phyloP scores from a whole-genome alignment of 1,284 basidiomycete genomes.

The Fomitopsis schrenkii region DNA sequence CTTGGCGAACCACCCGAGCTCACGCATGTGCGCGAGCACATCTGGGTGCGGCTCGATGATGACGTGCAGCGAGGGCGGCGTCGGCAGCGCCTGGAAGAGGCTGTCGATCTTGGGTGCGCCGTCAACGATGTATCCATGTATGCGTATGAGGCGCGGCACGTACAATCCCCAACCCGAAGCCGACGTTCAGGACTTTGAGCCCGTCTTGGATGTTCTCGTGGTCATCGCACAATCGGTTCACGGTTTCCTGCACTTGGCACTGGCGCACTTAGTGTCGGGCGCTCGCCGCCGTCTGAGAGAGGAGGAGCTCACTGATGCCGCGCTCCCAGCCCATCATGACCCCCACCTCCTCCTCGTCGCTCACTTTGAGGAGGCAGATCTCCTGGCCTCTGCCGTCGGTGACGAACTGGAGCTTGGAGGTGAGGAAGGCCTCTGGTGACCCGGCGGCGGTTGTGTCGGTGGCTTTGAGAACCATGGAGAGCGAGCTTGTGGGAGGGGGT shows the following conservation, averaged over 20 bases:
- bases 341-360: constrained; percentile 68
- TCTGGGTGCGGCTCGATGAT: constrained; percentile 97
- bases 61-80: constrained; percentile 70
- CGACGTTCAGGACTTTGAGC: constrained; percentile 83
- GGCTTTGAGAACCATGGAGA: constrained; percentile 48
- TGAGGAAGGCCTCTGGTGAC: constrained; percentile 75
- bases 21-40: constrained; percentile 77
- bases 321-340: constrained; percentile 98
- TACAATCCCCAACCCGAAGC: constrained; percentile 94
- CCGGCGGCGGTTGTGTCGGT: constrained; percentile 67
- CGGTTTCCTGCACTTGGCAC: constrained; percentile 63
- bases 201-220: constrained; percentile 46
- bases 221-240: constrained; percentile 48
- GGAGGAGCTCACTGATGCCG: constrained; percentile 57
- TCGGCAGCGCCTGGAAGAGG: constrained; percentile 69
- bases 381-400: constrained; percentile 77
- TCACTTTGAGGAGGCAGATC: constrained; percentile 72
- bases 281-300: neutral
- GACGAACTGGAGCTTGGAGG: constrained; percentile 68
- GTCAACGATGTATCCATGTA: neutral
- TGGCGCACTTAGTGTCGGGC: constrained; percentile 21
- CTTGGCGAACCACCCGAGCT: constrained; percentile 73
- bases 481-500: constrained; percentile 31
- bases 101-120: constrained; percentile 64
- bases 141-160: constrained; percentile 22